Percentiles rank a stretch among this genome's conserved stretches.
phyloP scores from a whole-genome alignment of 2,329 filamentous ascomycete genomes.

The Fusarium hostae region DNA sequence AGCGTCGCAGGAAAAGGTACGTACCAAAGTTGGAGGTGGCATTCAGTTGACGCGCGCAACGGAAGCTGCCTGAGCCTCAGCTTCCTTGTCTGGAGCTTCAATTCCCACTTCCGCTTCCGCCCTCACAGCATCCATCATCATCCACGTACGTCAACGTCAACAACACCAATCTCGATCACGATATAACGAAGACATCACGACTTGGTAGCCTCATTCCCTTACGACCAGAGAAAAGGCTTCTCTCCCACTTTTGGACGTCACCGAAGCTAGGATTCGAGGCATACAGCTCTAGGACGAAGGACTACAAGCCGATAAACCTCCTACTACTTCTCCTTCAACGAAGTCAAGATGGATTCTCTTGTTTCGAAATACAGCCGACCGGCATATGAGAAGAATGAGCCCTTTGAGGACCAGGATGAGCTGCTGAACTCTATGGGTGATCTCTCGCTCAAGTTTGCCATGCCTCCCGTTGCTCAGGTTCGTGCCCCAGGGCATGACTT shows the following conservation, averaged over 20 bases:
- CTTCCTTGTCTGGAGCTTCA: conserved; percentile 41
- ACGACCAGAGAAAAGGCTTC: neutral
- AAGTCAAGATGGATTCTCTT: conserved; percentile 82
- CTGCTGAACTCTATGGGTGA: conserved; percentile 77
- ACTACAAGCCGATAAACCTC: conserved; percentile 16
- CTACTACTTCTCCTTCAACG: conserved; percentile 4
- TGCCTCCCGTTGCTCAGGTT: conserved; percentile 93
- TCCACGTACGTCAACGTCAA: conserved; percentile 9
- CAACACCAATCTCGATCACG: conserved; percentile 19
- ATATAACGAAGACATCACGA: conserved; percentile 20
- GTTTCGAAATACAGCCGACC: conserved; percentile 91
- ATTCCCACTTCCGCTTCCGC: conserved; percentile 27
- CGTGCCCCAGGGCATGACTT: conserved; percentile 46
- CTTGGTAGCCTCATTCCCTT: conserved; percentile 2
- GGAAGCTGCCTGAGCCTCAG: conserved; percentile 56
- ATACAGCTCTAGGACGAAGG: conserved; percentile 14
- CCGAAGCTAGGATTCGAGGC: conserved; percentile 11
- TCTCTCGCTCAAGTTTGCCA: conserved; percentile 91
- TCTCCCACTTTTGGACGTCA: neutral
- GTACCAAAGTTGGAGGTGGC: conserved; percentile 17
- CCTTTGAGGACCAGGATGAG: conserved; percentile 77
- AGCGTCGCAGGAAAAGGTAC: conserved; percentile 18
- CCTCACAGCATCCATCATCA: conserved; percentile 10
- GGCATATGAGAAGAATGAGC: conserved; percentile 76
- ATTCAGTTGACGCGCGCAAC: conserved; percentile 54